These are phyloP conservation scores for Claviceps sp. DNA, from an alignment of 2,329 filamentous ascomycete genomes.

Conservation along the genomic window DNA sequence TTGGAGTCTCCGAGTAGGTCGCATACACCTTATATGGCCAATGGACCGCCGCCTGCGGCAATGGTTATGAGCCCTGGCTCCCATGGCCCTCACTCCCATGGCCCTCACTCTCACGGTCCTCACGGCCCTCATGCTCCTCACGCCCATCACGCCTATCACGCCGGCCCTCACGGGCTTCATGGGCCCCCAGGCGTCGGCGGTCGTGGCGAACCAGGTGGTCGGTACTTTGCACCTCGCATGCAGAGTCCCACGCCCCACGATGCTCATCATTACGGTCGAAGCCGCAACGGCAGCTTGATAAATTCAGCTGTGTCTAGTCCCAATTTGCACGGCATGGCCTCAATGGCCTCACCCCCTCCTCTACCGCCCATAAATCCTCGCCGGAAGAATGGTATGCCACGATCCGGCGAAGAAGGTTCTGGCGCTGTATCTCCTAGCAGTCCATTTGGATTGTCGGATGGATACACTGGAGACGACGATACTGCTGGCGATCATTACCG, in stretches of 20 bases:
- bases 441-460: slow-evolving; percentile 1
- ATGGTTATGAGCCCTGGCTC: not conserved
- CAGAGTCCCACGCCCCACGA: slow-evolving; percentile 5
- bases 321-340: slow-evolving; percentile 21
- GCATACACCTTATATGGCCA: not conserved
- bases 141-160: too few relatives aligned
- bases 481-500: not conserved
- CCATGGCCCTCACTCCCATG: too few relatives aligned
- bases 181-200: slow-evolving; percentile 1
- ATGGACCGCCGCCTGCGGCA: not conserved
- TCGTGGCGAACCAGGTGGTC: slow-evolving; percentile 11
- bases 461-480: slow-evolving; percentile 1
- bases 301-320: slow-evolving; percentile 21
- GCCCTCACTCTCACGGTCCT: too few relatives aligned
- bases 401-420: slow-evolving; percentile 21
- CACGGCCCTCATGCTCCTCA: too few relatives aligned
- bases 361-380: slow-evolving; percentile 47
- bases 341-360: slow-evolving; percentile 29
- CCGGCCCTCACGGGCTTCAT: slow-evolving; percentile 3
- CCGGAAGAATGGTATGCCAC: slow-evolving; percentile 28
- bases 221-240: slow-evolving; percentile 7
- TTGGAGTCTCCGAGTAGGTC: slow-evolving; percentile 1
- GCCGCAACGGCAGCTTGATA: slow-evolving; percentile 23
- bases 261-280: slow-evolving; percentile 14
- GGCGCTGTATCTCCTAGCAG: not conserved